A percentile compares a stretch with the other conserved stretches of the same genome.
Conservation (phyloP, 192 early-diverging fungal species). For the Pecoramyces ruminantium region DNA sequence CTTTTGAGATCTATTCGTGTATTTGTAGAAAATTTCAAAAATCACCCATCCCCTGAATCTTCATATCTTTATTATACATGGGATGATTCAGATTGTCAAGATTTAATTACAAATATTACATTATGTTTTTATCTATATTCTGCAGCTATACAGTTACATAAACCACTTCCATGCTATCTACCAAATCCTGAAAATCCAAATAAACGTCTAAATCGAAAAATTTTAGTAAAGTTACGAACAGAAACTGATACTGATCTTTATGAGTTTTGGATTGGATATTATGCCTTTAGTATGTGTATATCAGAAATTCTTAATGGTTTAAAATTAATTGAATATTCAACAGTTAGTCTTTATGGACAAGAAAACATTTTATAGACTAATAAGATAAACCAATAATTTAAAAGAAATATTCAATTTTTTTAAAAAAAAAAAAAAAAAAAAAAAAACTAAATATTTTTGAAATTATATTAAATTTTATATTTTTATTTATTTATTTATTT, state of each 20-base stretch:
- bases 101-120: neutral
- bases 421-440: too few relatives aligned
- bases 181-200: neutral
- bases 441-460: too few relatives aligned
- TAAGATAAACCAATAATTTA: too few relatives aligned
- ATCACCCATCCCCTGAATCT: neutral
- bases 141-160: neutral
- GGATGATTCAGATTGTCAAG: neutral
- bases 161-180: neutral
- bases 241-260: neutral
- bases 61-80: neutral
- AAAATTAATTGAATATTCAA: neutral
- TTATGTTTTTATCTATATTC: neutral
- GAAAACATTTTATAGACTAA: neutral
- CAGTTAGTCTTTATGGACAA: neutral
- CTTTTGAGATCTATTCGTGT: neutral
- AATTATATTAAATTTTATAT: too few relatives aligned
- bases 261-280: neutral
- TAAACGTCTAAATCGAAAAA: neutral
- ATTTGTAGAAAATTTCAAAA: neutral
- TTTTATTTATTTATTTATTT: too few relatives aligned
- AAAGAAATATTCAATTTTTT: too few relatives aligned
- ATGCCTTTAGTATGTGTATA: neutral
- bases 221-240: neutral
- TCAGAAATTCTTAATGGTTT: neutral